phyloP scores from a whole-genome alignment of 495 filamentous ascomycete species.

The Tuber borchii region DNA sequence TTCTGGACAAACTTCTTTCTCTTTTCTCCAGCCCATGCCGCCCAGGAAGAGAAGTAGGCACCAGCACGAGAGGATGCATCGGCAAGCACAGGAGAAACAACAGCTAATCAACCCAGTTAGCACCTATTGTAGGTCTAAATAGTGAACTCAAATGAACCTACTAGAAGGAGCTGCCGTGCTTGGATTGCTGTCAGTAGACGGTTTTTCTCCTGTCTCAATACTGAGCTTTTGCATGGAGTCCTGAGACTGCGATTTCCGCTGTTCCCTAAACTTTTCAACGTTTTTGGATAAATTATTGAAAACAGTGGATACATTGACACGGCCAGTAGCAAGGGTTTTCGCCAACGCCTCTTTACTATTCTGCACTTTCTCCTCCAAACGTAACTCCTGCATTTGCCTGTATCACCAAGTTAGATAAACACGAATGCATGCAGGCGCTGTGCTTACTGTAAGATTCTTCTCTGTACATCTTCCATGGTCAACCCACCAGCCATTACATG shows the following conservation, averaged over 20 bases:
- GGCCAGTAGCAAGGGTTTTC: conserved; percentile 59
- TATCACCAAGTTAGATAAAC: conserved; percentile 19
- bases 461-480: conserved; percentile 89
- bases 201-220: conserved; percentile 8
- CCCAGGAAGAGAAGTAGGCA: conserved; percentile 89
- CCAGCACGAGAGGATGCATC: conserved; percentile 59
- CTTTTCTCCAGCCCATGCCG: conserved; percentile 89
- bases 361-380: conserved; percentile 63
- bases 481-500: conserved; percentile 94
- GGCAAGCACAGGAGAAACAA: conserved; percentile 31
- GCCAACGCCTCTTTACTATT: conserved; percentile 58
- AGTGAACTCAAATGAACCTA: background rate
- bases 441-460: conserved; percentile 79
- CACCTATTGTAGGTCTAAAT: background rate
- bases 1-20: conserved; percentile 57
- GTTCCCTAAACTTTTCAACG: conserved; percentile 64
- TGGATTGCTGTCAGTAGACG: conserved; percentile 9
- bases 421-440: background rate
- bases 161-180: background rate
- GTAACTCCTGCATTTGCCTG: conserved; percentile 51
- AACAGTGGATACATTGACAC: conserved; percentile 61
- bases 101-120: background rate
- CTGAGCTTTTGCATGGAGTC: conserved; percentile 22
- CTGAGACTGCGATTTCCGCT: conserved; percentile 32
- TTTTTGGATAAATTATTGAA: conserved; percentile 68